Evolutionary conservation across 495 filamentous ascomycete species (phyloP), one percentile per base, ranked within the genome.

Genomic region (Massariosphaeria phaeospora): DNA sequence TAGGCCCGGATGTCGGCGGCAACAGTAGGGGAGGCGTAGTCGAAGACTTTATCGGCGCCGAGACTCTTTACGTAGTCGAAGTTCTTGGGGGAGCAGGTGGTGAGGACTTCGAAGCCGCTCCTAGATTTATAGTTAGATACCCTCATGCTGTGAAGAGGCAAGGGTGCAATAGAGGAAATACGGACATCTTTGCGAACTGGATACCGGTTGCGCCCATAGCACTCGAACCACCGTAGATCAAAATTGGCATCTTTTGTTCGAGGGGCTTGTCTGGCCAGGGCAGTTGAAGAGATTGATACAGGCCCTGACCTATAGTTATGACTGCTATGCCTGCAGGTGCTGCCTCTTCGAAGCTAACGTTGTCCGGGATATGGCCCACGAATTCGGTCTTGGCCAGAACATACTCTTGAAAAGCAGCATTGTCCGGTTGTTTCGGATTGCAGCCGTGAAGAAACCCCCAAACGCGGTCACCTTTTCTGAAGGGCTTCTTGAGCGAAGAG

Each of bases 31-130:
- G 63, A 64, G 8, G 67, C 64, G 58, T 83, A 84, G 68, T 84
- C 79, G 53, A 79, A 82, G 0, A 74, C 72, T 9, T 58, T 55
- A 27, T 69, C 68, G 0, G 79, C 81, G 9, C 82, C 81, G 23
- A 73, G 73, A 3, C 53, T 62, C 24, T 69, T 66, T 6, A 78
- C 79, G 7, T 82, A 65, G 1, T 72, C 68, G 49, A 79, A 78
- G 64, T 84, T 84, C 7, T 56, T 62, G 0, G 74, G 72, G 0
- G 79, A 82, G 62, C 81, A 84, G 0, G 79, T 81, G 4, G 75
- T 69, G 31, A 84, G 72, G 7, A 75, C 70, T 1, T 67, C 60
- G 23, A 73, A 67, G 3, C 76, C 76, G 18, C 70, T 74, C 20
- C 15, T 21, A 1, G 8, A 2, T 27, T 46, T 48, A 8, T 11